These are phyloP conservation scores for Prunus salicina DNA, from an alignment of 306 rosid genomes.

Conservation along the genomic window DNA sequence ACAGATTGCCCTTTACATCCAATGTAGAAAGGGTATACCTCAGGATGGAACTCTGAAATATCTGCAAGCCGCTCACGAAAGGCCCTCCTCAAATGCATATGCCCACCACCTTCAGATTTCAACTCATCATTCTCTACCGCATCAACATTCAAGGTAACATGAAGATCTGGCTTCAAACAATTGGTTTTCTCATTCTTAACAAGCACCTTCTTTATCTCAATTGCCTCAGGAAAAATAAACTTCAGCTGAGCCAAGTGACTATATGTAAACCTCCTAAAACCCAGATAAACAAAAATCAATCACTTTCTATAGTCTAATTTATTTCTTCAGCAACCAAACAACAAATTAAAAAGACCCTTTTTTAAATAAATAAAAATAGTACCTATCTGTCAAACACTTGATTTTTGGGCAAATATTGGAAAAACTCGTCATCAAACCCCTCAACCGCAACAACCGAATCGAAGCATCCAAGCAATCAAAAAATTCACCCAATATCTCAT, in stretches of 20 bases:
- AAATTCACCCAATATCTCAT: conserved; percentile 44
- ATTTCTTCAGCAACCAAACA: background rate
- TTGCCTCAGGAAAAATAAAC: conserved; percentile 63
- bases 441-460: conserved; percentile 47
- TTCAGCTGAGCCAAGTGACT: conserved; percentile 75
- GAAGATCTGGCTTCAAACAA: conserved; percentile 75
- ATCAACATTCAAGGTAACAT: conserved; percentile 38
- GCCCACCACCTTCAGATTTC: conserved; percentile 26
- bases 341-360: background rate
- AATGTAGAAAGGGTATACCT: conserved; percentile 34
- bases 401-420: conserved; percentile 41
- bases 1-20: background rate
- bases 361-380: background rate
- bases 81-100: conserved; percentile 39
- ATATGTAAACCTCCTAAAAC: conserved; percentile 67
- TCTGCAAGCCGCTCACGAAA: conserved; percentile 43
- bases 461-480: conserved; percentile 57
- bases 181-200: conserved; percentile 52
- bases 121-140: conserved; percentile 33
- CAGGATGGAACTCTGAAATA: conserved; percentile 51
- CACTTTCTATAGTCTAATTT: background rate
- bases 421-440: conserved; percentile 41
- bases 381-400: conserved; percentile 72
- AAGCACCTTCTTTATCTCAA: conserved; percentile 44
- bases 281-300: background rate